Evolutionary conservation across 1,139 yeast genomes (phyloP), one percentile per base, ranked within the genome.

Genomic region (Saccharomyces hybrid): DNA sequence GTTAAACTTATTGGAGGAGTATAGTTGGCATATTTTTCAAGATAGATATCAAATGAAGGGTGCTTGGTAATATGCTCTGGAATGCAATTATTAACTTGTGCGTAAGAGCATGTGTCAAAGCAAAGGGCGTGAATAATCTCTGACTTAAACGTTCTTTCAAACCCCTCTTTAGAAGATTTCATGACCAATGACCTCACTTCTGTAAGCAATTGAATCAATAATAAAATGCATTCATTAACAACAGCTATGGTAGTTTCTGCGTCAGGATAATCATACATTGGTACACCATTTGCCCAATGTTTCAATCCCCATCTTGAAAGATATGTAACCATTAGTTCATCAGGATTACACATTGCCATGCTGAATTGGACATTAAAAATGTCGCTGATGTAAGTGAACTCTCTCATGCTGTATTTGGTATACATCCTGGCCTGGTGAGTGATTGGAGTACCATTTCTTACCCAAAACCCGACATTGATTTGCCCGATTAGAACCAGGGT

Each of bases 381-480:
- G 63, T 91, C 97, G 60, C 95, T 78, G 64, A 83, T 75, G 66
- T 79, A 89, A 0, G 97, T 95, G 59, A 82, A 81, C 60, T 93
- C 98, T 53, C 98, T 75, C 51, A 91, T 77, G 6, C 90, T 88
- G n/a, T 90, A 80, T 57, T 82, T 86, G 47, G 88, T 80, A 68
- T 93, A 93, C 59, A 90, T 82, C 61, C 84, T 86, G 61, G 87
- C 77, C 65, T 93, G 98, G 34, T 84, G 83, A 52, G 87, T 78
- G 11, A 89, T 83, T 48, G 93, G 85, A 58, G 82, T 79, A 0
- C 91, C 91, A 67, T 93, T 93, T 67, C 98, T 79, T 2, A 93
- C 88, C 98, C 98, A 93, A 58, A 86, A 80, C 0, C 96, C 96
- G 1, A 81, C 78, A 49, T 82, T 81, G 14, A 90, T 82, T 67